phyloP scores from a whole-genome alignment of 768 basidiomycete genomes.

The Nidularia sp. region DNA sequence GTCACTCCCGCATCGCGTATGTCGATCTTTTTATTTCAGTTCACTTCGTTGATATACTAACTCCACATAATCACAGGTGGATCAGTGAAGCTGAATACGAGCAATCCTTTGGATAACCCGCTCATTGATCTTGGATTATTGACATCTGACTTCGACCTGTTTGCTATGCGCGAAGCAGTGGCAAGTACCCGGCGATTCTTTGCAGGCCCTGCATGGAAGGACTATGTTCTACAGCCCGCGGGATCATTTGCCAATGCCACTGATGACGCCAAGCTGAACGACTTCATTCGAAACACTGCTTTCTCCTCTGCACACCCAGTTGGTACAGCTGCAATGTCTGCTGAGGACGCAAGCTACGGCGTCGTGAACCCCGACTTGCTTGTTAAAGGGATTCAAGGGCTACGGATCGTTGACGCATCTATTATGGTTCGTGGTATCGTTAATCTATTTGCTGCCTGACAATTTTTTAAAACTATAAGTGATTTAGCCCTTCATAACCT shows the following conservation, averaged over 20 bases:
- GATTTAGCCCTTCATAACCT: slow-evolving; percentile 13
- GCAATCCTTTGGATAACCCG: not conserved
- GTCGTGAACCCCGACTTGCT: slow-evolving; percentile 21
- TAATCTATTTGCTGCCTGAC: not conserved
- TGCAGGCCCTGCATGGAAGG: slow-evolving; percentile 17
- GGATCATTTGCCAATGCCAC: slow-evolving; percentile 11
- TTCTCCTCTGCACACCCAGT: slow-evolving; percentile 16
- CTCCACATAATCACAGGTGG: not conserved
- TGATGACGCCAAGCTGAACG: slow-evolving; percentile 8
- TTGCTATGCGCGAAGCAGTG: slow-evolving; percentile 18
- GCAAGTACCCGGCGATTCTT: slow-evolving; percentile 16
- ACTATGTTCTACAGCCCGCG: slow-evolving; percentile 20
- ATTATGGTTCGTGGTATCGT: slow-evolving; percentile 12
- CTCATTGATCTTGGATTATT: slow-evolving; percentile 7
- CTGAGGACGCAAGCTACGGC: slow-evolving; percentile 9
- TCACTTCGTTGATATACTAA: not conserved
- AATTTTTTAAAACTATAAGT: not conserved
- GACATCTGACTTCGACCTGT: slow-evolving; percentile 22
- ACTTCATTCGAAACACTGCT: slow-evolving; percentile 6
- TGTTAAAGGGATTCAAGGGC: slow-evolving; percentile 18
- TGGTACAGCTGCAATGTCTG: slow-evolving; percentile 18
- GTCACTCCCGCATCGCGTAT: not conserved
- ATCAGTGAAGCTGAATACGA: not conserved
- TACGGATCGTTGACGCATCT: slow-evolving; percentile 28
- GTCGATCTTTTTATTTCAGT: not conserved